phyloP scores from a whole-genome alignment of 2,329 filamentous ascomycete genomes.

The Metarhizium album region DNA sequence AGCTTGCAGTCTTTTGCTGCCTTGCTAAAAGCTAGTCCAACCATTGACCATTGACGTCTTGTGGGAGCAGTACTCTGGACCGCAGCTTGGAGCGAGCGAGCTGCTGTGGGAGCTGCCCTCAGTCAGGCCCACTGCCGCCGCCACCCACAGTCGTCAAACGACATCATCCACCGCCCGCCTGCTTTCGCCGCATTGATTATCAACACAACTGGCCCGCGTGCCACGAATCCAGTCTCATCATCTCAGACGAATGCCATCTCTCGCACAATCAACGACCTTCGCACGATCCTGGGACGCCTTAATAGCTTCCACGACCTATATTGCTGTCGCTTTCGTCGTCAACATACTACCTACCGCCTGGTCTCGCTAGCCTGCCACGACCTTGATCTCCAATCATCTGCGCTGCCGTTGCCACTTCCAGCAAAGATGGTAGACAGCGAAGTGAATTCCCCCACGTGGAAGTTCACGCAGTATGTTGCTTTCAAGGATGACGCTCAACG shows the following conservation, averaged over 20 bases:
- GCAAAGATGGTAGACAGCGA: constrained; percentile 93
- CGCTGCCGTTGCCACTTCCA: constrained; percentile 18
- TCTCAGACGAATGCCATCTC: constrained; percentile 3
- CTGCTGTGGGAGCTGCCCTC: constrained; percentile 11
- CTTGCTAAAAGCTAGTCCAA: neutral
- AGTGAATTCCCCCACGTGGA: constrained; percentile 92
- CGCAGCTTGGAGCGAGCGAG: constrained; percentile 5
- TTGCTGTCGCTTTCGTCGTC: neutral
- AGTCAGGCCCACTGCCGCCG: constrained; percentile 10
- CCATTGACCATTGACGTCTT: neutral
- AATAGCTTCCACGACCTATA: neutral
- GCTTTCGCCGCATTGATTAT: constrained; percentile 12
- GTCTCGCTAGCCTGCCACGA: neutral
- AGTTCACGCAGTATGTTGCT: constrained; percentile 89
- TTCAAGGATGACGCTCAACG: constrained; percentile 3
- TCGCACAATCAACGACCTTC: constrained; percentile 3
- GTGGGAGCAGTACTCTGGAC: neutral
- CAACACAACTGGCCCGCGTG: constrained; percentile 9
- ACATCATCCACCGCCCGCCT: constrained; percentile 16
- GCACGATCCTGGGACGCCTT: neutral
- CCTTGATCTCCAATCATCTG: constrained; percentile 9
- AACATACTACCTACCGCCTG: too few species aligned
- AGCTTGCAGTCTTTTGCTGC: neutral
- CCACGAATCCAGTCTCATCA: constrained; percentile 6
- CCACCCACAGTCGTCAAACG: constrained; percentile 13